Evolutionary conservation across 148 eudicot genomes (phyloP), one percentile per base, ranked within the genome.

Genomic region (Selenicereus undatus): DNA sequence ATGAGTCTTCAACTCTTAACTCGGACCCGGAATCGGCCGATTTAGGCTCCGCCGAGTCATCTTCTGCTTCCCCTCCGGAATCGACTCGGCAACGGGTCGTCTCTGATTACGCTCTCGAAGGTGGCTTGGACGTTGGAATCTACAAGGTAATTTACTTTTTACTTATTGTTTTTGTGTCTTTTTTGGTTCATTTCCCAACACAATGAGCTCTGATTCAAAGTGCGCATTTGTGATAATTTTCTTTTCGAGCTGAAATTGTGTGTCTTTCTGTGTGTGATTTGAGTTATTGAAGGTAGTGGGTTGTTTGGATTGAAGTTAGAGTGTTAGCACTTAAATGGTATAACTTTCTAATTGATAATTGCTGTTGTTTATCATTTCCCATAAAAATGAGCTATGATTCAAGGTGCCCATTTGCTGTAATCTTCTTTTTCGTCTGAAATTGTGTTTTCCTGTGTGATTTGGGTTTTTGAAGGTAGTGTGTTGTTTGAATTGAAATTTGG

Each of bases 121-220:
- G 85, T 71, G 98, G 98, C 78, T 68, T 92, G 0, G 98, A 94
- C 56, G 68, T 74, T 5, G 97, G 98, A 84, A 74, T 92, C 84
- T 92, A 86, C 84, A 94, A 89, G 94, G 95, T 91, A 83, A 14
- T 43, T 14, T 26, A 22, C 39, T 8, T 42, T 72, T 24, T 72
- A 0, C 8, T 0, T 52, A 12, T 39, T 32, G 32, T 32, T 32
- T 32, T 32, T 32, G 14, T 42, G 11, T 10, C 0, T 4, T n/a
- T 36, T 0, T 48, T 48, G 0, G 11, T 5, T 12, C 14, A 72
- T 39, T 22, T n/a, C 1, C 5, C 6, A 17, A 69, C 14, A 9
- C 11, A 56, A 16, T 14, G 62, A 5, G 62, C 18, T 73, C 0
- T 36, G 74, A 39, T 71, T 36, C 24, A 7, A 39, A 8, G 10